Evolutionary conservation across 140 eudicot genomes (phyloP).

Genomic region (Ambrosia hybrid): DNA sequence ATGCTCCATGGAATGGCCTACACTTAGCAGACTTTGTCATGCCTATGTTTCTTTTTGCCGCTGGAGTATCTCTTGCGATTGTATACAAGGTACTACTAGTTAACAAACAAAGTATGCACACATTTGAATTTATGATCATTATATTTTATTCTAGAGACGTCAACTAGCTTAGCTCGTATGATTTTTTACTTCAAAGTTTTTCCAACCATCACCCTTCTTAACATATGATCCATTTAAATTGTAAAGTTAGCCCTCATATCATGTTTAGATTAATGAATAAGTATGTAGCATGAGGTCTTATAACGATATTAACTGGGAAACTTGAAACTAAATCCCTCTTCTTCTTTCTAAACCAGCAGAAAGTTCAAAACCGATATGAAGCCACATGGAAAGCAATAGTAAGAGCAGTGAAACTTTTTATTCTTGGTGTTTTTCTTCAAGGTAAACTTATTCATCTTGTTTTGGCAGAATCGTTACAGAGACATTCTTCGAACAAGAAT

Average conservation of each 20-base stretch:
- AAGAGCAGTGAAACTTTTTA: slow-evolving; percentile 58
- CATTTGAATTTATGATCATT: slow-evolving; percentile 1
- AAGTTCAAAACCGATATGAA: slow-evolving; percentile 48
- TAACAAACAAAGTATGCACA: slow-evolving; percentile 12
- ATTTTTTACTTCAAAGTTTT: no score
- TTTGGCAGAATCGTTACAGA: background rate
- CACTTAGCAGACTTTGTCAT: slow-evolving; percentile 83
- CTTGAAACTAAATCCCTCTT: slow-evolving; percentile 22
- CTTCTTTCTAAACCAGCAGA: slow-evolving; percentile 50
- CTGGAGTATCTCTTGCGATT: slow-evolving; percentile 74
- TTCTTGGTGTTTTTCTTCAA: slow-evolving; percentile 79
- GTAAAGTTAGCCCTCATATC: no score
- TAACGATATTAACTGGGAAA: slow-evolving; percentile 1
- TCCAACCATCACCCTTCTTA: background rate
- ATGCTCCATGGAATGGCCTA: slow-evolving; percentile 76
- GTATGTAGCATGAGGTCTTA: background rate
- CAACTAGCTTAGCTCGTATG: background rate
- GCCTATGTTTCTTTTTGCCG: slow-evolving; percentile 83
- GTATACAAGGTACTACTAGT: slow-evolving; percentile 54
- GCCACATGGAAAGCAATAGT: slow-evolving; percentile 61
- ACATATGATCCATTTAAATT: background rate
- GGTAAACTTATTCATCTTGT: slow-evolving; percentile 38
- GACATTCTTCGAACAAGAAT: slow-evolving; percentile 2
- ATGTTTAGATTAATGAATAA: background rate
- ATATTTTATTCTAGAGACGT: slow-evolving; percentile 1